Evolutionary conservation across 306 rosid species (phyloP).

Genomic region (Lagenaria siceraria): DNA sequence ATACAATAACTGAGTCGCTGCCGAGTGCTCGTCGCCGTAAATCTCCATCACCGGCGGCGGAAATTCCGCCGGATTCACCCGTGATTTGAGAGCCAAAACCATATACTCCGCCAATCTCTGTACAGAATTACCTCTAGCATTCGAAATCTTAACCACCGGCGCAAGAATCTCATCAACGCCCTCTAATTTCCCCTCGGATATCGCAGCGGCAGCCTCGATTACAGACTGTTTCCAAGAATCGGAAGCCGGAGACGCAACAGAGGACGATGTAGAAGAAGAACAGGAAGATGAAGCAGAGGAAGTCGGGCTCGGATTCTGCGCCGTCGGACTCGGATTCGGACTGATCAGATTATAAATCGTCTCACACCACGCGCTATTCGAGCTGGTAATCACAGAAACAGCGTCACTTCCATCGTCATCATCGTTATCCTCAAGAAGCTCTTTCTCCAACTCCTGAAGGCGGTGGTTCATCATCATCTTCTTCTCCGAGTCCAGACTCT

Average conservation of each 20-base stretch:
- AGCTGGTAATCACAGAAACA: constrained; percentile 42
- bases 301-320: constrained; percentile 30
- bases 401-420: constrained; percentile 48
- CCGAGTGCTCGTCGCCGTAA: constrained; percentile 38
- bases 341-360: constrained; percentile 59
- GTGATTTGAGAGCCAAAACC: constrained; percentile 52
- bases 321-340: not conserved
- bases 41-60: constrained; percentile 38
- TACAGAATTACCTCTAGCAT: constrained; percentile 29
- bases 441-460: constrained; percentile 67
- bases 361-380: constrained; percentile 59
- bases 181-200: constrained; percentile 57
- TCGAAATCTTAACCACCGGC: constrained; percentile 21
- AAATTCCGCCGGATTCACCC: constrained; percentile 30
- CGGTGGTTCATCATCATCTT: constrained; percentile 36
- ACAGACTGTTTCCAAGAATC: constrained; percentile 40
- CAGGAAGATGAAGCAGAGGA: constrained; percentile 46
- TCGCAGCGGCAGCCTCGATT: constrained; percentile 70
- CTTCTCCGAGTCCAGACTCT: constrained; percentile 31
- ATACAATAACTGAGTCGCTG: constrained; percentile 54
- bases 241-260: constrained; percentile 43
- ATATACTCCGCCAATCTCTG: constrained; percentile 32
- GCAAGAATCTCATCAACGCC: constrained; percentile 46
- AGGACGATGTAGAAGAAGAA: constrained; percentile 41
- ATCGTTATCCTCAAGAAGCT: constrained; percentile 69